Evolutionary conservation across 2,329 filamentous ascomycete species (phyloP).

Genomic region (Cladobotryum protrusum): DNA sequence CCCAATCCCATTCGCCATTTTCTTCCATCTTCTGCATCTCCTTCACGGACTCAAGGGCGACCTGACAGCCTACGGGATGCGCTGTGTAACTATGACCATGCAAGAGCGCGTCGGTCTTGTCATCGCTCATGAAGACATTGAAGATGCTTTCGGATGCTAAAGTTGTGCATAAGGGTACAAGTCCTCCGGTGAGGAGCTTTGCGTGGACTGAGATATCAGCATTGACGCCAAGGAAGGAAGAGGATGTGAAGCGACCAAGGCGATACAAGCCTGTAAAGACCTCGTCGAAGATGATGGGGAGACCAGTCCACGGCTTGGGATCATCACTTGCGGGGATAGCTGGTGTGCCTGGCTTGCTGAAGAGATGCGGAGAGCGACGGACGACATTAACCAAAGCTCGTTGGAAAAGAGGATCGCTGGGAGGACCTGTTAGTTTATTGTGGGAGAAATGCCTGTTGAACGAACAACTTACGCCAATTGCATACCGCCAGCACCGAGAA

Average conservation of each 20-base stretch:
- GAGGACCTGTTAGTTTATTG: constrained; percentile 9
- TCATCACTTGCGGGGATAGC: constrained; percentile 11
- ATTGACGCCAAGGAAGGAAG: constrained; percentile 60
- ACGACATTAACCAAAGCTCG: constrained; percentile 61
- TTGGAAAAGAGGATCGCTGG: constrained; percentile 75
- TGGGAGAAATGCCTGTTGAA: not conserved
- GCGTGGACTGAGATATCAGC: constrained; percentile 77
- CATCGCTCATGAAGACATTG: constrained; percentile 59
- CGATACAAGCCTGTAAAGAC: constrained; percentile 84
- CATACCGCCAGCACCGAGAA: constrained; percentile 82
- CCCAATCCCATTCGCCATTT: constrained; percentile 50
- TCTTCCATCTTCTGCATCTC: constrained; percentile 54
- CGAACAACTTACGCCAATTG: constrained; percentile 56
- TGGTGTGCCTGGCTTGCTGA: constrained; percentile 28
- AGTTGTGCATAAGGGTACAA: constrained; percentile 72
- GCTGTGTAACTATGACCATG: constrained; percentile 87
- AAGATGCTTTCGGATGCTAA: constrained; percentile 70
- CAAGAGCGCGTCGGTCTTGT: constrained; percentile 72
- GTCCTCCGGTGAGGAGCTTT: constrained; percentile 75
- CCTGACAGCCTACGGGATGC: constrained; percentile 72
- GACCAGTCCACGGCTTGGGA: constrained; percentile 55
- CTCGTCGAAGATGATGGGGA: constrained; percentile 78
- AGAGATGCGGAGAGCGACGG: constrained; percentile 52
- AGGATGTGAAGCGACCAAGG: constrained; percentile 64
- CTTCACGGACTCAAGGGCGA: constrained; percentile 61